Percentiles rank a stretch among this genome's conserved stretches.
Evolutionary conservation across 768 basidiomycete genomes (phyloP).

Genomic region (Leucocoprinus leucothites): DNA sequence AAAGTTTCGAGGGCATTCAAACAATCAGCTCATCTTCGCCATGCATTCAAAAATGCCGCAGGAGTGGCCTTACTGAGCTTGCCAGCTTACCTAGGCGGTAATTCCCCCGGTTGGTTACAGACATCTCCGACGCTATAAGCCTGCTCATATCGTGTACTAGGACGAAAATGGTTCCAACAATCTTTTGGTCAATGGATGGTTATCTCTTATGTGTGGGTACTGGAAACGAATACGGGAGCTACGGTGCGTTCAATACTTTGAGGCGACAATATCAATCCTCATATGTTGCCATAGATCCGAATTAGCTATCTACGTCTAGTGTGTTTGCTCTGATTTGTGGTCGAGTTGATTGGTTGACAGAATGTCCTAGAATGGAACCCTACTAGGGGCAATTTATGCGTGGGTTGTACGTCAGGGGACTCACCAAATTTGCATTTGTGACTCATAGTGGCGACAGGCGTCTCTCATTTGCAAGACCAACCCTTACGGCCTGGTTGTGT

Average conservation of each 20-base stretch:
- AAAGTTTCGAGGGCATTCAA: conserved; percentile 23
- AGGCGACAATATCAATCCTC: not conserved
- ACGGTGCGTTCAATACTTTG: conserved; percentile 23
- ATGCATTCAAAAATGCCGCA: conserved; percentile 43
- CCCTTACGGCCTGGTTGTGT: conserved; percentile 36
- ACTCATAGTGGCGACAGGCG: conserved; percentile 22
- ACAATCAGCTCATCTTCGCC: conserved; percentile 40
- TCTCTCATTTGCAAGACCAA: conserved; percentile 36
- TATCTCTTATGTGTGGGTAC: conserved; percentile 47
- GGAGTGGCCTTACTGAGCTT: conserved; percentile 40
- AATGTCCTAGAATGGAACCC: conserved; percentile 25
- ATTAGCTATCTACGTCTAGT: not conserved
- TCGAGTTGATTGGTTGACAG: not conserved
- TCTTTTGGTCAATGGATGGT: conserved; percentile 48
- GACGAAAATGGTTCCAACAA: conserved; percentile 32
- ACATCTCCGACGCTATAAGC: not conserved
- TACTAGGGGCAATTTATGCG: conserved; percentile 31
- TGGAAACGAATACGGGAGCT: conserved; percentile 51
- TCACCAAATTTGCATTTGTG: not conserved
- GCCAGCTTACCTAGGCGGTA: conserved; percentile 38
- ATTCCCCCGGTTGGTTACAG: conserved; percentile 26
- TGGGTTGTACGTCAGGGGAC: conserved; percentile 21
- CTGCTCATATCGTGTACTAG: conserved; percentile 18
- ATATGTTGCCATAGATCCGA: not conserved
- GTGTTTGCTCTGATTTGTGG: not conserved